Percentiles rank a stretch among this genome's conserved stretches.
Conservation (phyloP, 2,329 filamentous ascomycete species). For the Diaporthe helianthi region DNA sequence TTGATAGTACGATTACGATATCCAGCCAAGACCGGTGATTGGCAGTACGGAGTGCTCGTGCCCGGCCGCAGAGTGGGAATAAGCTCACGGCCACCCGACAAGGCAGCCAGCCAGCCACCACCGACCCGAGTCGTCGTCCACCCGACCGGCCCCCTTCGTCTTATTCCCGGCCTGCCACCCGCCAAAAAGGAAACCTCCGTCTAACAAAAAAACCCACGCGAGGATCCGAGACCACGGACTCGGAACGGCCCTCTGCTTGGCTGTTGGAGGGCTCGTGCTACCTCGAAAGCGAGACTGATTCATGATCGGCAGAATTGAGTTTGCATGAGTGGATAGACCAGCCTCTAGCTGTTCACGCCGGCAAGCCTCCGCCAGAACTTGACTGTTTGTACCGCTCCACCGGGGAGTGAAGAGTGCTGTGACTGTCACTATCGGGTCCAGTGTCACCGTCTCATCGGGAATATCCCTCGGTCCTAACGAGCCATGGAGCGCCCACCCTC, state of each 20-base stretch:
- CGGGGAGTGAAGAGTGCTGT: neutral
- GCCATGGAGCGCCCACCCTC: neutral
- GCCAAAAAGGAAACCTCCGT: slow-evolving; percentile 6
- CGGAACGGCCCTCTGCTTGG: slow-evolving; percentile 22
- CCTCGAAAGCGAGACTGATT: neutral
- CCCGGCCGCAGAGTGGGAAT: slow-evolving; percentile 1
- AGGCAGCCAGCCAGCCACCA: too few relatives aligned
- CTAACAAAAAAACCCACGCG: slow-evolving; percentile 15
- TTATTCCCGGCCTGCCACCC: slow-evolving; percentile 31
- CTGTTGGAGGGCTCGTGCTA: slow-evolving; percentile 31
- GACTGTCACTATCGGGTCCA: neutral
- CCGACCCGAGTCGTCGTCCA: slow-evolving; percentile 11
- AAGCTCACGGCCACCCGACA: slow-evolving; percentile 20
- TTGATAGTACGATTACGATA: neutral
- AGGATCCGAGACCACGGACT: slow-evolving; percentile 29
- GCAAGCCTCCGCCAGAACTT: neutral
- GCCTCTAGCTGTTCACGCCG: neutral
- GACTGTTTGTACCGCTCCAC: neutral
- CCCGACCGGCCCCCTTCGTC: slow-evolving; percentile 18
- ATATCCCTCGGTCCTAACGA: slow-evolving; percentile 15
- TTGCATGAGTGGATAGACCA: slow-evolving; percentile 20
- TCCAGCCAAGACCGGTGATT: slow-evolving; percentile 28
- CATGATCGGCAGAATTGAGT: slow-evolving; percentile 23
- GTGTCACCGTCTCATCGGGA: slow-evolving; percentile 22
- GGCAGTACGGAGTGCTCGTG: neutral